Base-by-base conservation (phyloP, 2,329 filamentous ascomycete species). In the Sporothrix schenckii region DNA sequence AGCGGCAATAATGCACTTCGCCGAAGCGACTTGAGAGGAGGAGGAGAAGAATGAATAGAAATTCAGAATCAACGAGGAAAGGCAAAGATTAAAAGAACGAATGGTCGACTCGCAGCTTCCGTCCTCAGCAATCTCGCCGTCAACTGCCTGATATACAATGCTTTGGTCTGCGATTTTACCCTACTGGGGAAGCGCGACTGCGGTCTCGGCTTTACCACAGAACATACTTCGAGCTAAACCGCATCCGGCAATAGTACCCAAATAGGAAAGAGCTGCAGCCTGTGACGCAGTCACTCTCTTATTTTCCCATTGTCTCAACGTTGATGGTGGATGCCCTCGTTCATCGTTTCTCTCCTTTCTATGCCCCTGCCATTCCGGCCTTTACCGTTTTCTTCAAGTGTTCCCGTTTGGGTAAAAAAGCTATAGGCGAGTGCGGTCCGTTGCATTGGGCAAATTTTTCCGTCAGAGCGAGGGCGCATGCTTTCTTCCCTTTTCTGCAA, bases 171-270 rank as follows among this genome's bases (percentile, higher is more conserved):
- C 44, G 24, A 65, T 65, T 65, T n/a, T 34, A 44, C 30, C 49
- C 54, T 54, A n/a, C 30, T 34, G 14, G 34, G 34, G 34, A 34
- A 34, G 34, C 34, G 49, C 24, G 54, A 58, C 65, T 44, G 65
- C 69, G 58, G 52, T 47, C 16, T 70, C 68, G 72, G 72, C 71
- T 53, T 63, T 61, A 39, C 69, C 19, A 63, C 53, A 63, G 39
- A 61, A 27, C 10, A 68, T 5, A 61, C 1, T 13, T 4, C 13
- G 30, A 7, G 34, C 71, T 72, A 72, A 70, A 52, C 71, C 70
- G 4, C 7, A 69, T 69, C 13, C 63, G 67, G 72, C 7, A 74
- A 72, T 65, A 72, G 72, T 74, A 58, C 72, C 71, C 63, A 72
- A 74, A 72, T 47, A 72, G 72, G 72, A 70, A 73, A 73, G 60